phyloP scores from a whole-genome alignment of 352 stramenopile genomes.

The Achlya hypogyna region DNA sequence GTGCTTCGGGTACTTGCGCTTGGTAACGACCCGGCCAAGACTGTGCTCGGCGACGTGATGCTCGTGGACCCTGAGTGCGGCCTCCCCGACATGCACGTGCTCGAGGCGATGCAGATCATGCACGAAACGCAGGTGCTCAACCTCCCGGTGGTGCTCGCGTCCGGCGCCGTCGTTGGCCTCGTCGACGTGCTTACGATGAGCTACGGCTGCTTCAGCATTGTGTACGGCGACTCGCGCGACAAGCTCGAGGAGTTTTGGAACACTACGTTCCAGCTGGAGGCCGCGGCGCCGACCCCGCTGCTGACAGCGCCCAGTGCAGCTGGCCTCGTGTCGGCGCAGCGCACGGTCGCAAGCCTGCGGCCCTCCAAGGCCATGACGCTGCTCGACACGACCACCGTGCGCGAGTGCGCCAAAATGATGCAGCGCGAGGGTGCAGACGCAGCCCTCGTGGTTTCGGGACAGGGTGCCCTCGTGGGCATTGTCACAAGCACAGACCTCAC shows the following conservation, averaged over 20 bases:
- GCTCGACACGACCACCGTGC: conserved; percentile 62
- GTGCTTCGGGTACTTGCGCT: conserved; percentile 93
- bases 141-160: conserved; percentile 58
- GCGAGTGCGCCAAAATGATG: conserved; percentile 82
- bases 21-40: conserved; percentile 81
- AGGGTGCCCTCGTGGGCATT: conserved; percentile 89
- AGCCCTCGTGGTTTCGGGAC: conserved; percentile 85
- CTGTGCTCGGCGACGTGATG: conserved; percentile 87
- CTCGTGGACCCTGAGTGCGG: conserved; percentile 76
- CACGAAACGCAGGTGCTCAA: conserved; percentile 79
- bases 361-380: conserved; percentile 87
- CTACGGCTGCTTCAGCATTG: conserved; percentile 81
- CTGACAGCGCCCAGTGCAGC: conserved; percentile 33
- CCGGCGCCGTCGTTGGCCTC: conserved; percentile 56
- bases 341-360: conserved; percentile 69
- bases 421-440: conserved; percentile 86
- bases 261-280: conserved; percentile 68
- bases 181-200: conserved; percentile 80
- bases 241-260: conserved; percentile 89
- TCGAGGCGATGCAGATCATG: conserved; percentile 85
- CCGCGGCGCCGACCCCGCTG: conserved; percentile 37
- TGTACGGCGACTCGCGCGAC: conserved; percentile 80
- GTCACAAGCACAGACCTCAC: conserved; percentile 91
- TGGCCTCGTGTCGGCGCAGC: conserved; percentile 42
- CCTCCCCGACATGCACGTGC: conserved; percentile 51